Percentiles rank a stretch among this genome's conserved stretches.
Conservation (phyloP, 768 basidiomycete genomes). For the Termitomyces sp. region DNA sequence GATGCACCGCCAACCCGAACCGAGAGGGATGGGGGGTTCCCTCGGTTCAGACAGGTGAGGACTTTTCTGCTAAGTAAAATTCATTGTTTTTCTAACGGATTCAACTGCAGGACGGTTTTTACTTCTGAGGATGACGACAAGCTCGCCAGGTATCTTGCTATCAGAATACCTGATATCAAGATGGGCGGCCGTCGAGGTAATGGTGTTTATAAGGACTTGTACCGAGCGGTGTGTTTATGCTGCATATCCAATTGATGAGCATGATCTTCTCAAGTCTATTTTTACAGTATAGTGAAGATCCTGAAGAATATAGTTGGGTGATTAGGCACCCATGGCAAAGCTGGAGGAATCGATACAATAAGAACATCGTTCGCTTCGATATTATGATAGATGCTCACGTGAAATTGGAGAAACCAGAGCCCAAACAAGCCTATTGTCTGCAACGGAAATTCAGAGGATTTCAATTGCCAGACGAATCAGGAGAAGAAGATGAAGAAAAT, state of each 20-base stretch:
- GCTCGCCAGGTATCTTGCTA: conserved; percentile 31
- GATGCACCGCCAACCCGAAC: conserved; percentile 1
- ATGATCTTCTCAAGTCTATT: neutral
- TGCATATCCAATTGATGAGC: neutral
- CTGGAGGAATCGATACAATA: conserved; percentile 45
- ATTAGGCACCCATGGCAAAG: conserved; percentile 37
- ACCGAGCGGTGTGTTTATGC: conserved; percentile 20
- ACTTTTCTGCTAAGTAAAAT: neutral
- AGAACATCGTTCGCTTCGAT: conserved; percentile 27
- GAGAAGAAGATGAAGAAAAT: neutral
- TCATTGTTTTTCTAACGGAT: neutral
- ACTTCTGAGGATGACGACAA: conserved; percentile 32
- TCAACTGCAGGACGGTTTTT: conserved; percentile 21
- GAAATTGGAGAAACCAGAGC: conserved; percentile 16
- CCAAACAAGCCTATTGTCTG: conserved; percentile 20
- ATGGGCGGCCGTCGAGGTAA: conserved; percentile 35
- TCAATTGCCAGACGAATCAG: neutral
- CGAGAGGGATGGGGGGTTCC: conserved; percentile 16
- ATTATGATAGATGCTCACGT: conserved; percentile 24
- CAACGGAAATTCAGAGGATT: conserved; percentile 12
- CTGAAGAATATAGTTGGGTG: conserved; percentile 30
- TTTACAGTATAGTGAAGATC: conserved; percentile 15
- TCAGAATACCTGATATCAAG: conserved; percentile 24
- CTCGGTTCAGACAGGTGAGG: neutral
- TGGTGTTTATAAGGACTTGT: conserved; percentile 26